These are phyloP conservation scores for Neurospora sublineolata DNA, from an alignment of 495 filamentous ascomycete species.

Conservation along the genomic window DNA sequence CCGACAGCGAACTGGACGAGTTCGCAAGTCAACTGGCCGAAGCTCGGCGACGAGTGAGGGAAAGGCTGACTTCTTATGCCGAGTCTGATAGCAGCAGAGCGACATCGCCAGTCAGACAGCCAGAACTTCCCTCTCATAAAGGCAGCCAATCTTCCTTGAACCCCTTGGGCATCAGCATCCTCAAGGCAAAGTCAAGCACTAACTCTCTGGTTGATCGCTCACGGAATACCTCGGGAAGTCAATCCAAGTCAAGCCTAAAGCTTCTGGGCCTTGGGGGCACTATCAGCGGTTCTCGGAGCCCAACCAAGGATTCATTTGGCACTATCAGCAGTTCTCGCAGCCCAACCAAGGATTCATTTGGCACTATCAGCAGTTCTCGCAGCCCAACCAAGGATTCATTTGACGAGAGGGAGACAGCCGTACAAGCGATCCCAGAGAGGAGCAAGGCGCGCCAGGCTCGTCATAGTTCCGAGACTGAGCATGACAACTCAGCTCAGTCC, in stretches of 20 bases:
- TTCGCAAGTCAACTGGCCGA: constrained; percentile 72
- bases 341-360: constrained; percentile 23
- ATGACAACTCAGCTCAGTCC: constrained; percentile 9
- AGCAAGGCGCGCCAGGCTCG: constrained; percentile 27
- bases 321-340: constrained; percentile 40
- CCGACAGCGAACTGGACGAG: constrained; percentile 54
- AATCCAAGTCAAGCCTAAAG: constrained; percentile 53
- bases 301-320: constrained; percentile 21
- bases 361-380: constrained; percentile 40
- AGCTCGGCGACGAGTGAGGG: constrained; percentile 64
- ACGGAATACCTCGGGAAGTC: constrained; percentile 20
- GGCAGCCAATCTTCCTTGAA: constrained; percentile 35
- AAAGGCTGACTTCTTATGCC: constrained; percentile 63
- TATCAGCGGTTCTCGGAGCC: constrained; percentile 43
- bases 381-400: constrained; percentile 28
- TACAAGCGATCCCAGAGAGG: constrained; percentile 29
- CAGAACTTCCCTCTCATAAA: constrained; percentile 31
- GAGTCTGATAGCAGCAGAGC: constrained; percentile 48
- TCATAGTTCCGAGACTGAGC: constrained; percentile 5
- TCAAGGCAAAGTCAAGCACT: constrained; percentile 56
- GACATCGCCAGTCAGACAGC: constrained; percentile 40
- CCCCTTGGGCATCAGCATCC: constrained; percentile 52
- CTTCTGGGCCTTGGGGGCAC: constrained; percentile 54
- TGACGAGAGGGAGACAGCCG: constrained; percentile 20
- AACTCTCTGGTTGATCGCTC: constrained; percentile 43